phyloP scores from a whole-genome alignment of 1,284 basidiomycete genomes.

The Moniliophthora roreri region DNA sequence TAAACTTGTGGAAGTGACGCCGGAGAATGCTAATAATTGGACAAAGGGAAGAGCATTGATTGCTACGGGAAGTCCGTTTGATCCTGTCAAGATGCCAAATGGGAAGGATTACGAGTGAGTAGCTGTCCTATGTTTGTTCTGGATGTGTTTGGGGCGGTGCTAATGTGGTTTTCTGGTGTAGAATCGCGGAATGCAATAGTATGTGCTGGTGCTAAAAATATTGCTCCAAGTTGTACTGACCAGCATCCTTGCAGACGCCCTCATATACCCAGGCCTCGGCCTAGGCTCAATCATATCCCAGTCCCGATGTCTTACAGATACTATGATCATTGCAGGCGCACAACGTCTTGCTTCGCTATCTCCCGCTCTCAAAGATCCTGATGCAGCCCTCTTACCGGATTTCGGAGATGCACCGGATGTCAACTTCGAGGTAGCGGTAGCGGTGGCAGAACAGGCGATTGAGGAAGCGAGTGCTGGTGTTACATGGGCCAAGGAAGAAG shows the following conservation, averaged over 20 bases:
- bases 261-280: constrained; percentile 81
- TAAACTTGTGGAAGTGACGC: constrained; percentile 72
- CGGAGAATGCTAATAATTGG: constrained; percentile 75
- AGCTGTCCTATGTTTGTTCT: not conserved
- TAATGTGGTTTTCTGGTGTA: constrained; percentile 22
- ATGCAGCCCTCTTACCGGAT: constrained; percentile 70
- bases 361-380: constrained; percentile 68
- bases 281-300: constrained; percentile 69
- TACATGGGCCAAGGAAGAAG: constrained; percentile 51
- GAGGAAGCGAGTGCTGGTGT: constrained; percentile 66
- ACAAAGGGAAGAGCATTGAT: constrained; percentile 73
- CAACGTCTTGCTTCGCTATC: constrained; percentile 71
- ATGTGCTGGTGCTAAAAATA: constrained; percentile 18
- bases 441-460: constrained; percentile 75
- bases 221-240: not conserved
- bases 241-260: no score
- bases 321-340: constrained; percentile 76
- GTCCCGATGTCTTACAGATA: constrained; percentile 65
- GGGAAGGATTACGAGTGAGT: constrained; percentile 68
- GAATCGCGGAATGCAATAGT: constrained; percentile 76
- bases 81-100: constrained; percentile 65
- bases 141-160: not conserved
- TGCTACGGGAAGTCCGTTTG: constrained; percentile 84
- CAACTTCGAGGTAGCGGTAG: constrained; percentile 79
- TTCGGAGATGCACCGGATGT: constrained; percentile 67